Percentiles rank a stretch among this genome's conserved stretches.
phyloP scores from a whole-genome alignment of 345 rosid genomes.

The Moricandia moricandioides region DNA sequence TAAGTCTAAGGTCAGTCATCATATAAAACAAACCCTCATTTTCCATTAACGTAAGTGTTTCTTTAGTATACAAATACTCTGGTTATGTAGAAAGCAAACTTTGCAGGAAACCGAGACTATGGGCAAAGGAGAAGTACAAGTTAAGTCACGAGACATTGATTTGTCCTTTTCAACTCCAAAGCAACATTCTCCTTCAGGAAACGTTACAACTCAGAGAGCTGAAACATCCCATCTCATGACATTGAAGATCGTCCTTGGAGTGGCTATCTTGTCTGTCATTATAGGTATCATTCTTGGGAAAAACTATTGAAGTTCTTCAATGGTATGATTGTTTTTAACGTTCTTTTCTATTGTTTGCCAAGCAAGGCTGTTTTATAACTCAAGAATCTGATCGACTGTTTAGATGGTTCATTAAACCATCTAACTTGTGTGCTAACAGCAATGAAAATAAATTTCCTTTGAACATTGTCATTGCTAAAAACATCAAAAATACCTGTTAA shows the following conservation, averaged over 20 bases:
- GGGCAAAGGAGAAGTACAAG: constrained; percentile 45
- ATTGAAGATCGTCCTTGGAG: constrained; percentile 57
- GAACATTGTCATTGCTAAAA: not conserved
- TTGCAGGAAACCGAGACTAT: constrained; percentile 39
- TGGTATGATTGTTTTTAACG: not conserved
- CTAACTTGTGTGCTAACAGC: not conserved
- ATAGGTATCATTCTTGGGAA: constrained; percentile 74
- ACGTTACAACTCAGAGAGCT: constrained; percentile 25
- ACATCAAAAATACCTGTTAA: not conserved
- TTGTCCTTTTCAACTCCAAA: constrained; percentile 41
- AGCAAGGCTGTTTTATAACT: constrained; percentile 8
- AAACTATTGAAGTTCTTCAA: constrained; percentile 44
- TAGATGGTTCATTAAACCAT: not conserved
- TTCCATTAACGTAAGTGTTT: not conserved
- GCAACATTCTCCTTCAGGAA: constrained; percentile 25
- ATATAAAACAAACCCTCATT: not conserved
- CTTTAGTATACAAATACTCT: not conserved
- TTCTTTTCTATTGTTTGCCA: not conserved
- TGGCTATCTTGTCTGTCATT: constrained; percentile 68
- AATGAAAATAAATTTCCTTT: not conserved
- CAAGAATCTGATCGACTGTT: not conserved
- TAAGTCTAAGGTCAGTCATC: constrained; percentile 54
- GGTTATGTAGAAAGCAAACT: constrained; percentile 3
- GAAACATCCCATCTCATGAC: constrained; percentile 38
- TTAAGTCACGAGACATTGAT: constrained; percentile 68